Evolutionary conservation across 2,329 filamentous ascomycete genomes (phyloP).

Genomic region (Trichoderma sp.): DNA sequence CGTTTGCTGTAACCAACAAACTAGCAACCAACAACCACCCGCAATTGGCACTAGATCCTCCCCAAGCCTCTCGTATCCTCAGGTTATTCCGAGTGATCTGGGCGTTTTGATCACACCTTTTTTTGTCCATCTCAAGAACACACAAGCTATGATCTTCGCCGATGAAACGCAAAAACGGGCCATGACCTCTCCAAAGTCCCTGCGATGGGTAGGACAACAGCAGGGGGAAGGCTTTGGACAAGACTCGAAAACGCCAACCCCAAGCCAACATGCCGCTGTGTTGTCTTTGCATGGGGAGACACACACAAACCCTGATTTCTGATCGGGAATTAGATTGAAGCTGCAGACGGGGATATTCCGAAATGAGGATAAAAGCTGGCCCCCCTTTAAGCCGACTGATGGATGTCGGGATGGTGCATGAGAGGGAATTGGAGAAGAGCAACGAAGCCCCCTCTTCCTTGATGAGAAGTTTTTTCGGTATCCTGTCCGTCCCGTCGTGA

Average conservation of each 20-base stretch:
- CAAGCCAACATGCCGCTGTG: not conserved
- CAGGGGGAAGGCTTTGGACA: not conserved
- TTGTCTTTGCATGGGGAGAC: not conserved
- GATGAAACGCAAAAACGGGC: not conserved
- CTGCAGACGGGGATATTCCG: not conserved
- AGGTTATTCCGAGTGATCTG: not conserved
- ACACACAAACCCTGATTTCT: not conserved
- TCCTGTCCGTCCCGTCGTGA: not conserved
- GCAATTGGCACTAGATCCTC: not conserved
- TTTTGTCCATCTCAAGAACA: not conserved
- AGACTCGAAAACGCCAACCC: not conserved
- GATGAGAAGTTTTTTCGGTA: not conserved
- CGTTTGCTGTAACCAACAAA: not conserved
- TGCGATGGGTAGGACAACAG: not conserved
- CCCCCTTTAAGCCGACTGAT: not conserved
- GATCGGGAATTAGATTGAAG: not conserved
- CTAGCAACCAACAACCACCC: conserved; percentile 1
- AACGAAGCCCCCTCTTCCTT: not conserved
- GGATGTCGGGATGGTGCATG: not conserved
- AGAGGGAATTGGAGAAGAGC: not conserved
- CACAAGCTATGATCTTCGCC: not conserved
- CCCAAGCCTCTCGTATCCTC: not conserved
- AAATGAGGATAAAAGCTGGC: not conserved
- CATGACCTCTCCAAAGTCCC: not conserved
- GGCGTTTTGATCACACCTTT: not conserved